Evolutionary conservation across 1,284 basidiomycete species (phyloP).

Genomic region (Pseudozyma hubeiensis): DNA sequence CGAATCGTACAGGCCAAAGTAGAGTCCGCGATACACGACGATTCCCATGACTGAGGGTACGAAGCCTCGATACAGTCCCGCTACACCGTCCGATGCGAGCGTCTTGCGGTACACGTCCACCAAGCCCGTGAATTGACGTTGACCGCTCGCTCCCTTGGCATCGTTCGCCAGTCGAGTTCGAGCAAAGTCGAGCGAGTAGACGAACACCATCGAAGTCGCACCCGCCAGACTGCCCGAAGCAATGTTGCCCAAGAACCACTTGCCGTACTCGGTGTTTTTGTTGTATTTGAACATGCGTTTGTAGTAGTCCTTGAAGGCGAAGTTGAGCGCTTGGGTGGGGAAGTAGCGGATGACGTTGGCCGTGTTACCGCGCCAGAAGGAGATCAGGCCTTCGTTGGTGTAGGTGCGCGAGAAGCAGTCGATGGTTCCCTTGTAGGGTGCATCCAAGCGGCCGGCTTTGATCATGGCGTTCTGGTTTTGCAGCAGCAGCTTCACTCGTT

Average conservation of each 20-base stretch:
- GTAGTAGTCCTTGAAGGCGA: constrained; percentile 69
- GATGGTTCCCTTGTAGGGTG: constrained; percentile 69
- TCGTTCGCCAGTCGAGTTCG: constrained; percentile 70
- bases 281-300: constrained; percentile 66
- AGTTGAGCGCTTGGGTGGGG: constrained; percentile 69
- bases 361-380: constrained; percentile 69
- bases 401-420: constrained; percentile 69
- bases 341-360: constrained; percentile 69
- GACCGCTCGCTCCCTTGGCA: constrained; percentile 68
- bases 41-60: constrained; percentile 69
- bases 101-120: constrained; percentile 69
- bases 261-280: constrained; percentile 67
- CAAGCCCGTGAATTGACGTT: constrained; percentile 69
- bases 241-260: constrained; percentile 68
- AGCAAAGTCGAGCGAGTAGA: constrained; percentile 69
- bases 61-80: constrained; percentile 69
- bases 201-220: constrained; percentile 69
- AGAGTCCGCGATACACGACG: constrained; percentile 69
- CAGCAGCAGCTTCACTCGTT: constrained; percentile 69
- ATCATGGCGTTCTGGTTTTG: constrained; percentile 70
- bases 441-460: constrained; percentile 68
- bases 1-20: constrained; percentile 70
- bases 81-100: constrained; percentile 67
- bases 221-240: constrained; percentile 69
- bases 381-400: constrained; percentile 67